These are phyloP conservation scores for Austroboletus niveus DNA, from an alignment of 1,284 basidiomycete genomes.

Conservation along the genomic window DNA sequence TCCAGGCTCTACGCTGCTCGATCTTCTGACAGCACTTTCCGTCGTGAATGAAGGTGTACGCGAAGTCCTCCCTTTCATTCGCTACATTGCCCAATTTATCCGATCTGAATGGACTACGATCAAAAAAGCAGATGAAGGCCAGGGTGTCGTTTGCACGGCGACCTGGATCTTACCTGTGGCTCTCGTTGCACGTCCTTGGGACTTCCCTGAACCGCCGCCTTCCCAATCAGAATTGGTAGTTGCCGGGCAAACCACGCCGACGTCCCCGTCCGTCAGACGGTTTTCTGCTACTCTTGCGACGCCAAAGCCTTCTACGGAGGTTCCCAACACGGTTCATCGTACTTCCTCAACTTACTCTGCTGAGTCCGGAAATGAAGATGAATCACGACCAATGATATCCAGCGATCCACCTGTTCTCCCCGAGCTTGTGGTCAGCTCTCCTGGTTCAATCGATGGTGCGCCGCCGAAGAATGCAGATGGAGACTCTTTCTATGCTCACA, in stretches of 20 bases:
- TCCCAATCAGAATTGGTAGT: conserved; percentile 13
- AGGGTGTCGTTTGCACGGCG: conserved; percentile 79
- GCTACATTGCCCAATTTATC: conserved; percentile 73
- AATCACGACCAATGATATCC: conserved; percentile 26
- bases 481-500: conserved; percentile 13
- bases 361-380: conserved; percentile 25
- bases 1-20: conserved; percentile 59
- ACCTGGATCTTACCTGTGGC: conserved; percentile 83
- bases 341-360: conserved; percentile 31
- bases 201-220: conserved; percentile 53
- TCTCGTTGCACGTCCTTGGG: conserved; percentile 73
- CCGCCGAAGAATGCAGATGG: conserved; percentile 16
- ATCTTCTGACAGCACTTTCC: conserved; percentile 69
- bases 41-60: conserved; percentile 67
- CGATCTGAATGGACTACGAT: conserved; percentile 70
- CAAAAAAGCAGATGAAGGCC: conserved; percentile 58
- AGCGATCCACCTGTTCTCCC: conserved; percentile 35
- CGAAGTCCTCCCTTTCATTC: conserved; percentile 76
- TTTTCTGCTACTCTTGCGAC: conserved; percentile 29
- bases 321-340: conserved; percentile 16
- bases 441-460: conserved; percentile 33
- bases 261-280: conserved; percentile 22
- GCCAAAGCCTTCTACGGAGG: conserved; percentile 33
- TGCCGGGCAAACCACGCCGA: conserved; percentile 20
- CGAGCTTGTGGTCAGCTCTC: conserved; percentile 36